Evolutionary conservation across 116 monocot species (phyloP), one percentile per base, ranked within the genome.

Genomic region (Dioscorea cayenensis): DNA sequence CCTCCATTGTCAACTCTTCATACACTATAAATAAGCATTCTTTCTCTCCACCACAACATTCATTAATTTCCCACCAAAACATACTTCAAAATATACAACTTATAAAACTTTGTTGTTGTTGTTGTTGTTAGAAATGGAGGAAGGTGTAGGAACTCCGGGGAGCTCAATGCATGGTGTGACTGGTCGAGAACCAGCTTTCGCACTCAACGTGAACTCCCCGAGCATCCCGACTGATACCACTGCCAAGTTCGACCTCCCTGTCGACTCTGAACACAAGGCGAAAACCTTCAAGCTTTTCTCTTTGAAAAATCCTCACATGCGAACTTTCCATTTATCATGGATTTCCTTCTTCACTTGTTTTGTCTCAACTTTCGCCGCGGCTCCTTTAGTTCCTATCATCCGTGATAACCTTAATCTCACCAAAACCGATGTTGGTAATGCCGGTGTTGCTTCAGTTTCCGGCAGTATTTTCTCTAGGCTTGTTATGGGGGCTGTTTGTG

Each of bases 311-410:
- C 71, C 71, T 4, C 71, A 71, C 14, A 71, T 71, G 71, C 11
- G 58, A 28, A 71, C 71, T 28, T 71, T 71, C 18, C 71, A 71
- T 12, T 28, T 71, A 20, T 48, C 66, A 9, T 71, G 49, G 27
- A 38, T 72, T 21, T 66, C 66, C 18, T 67, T 60, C 66, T 84
- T 61, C 72, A 16, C 84, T 65, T 87, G 87, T 79, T 90, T 90
- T 64, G 84, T 90, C 29, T 90, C 90, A 69, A 90, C 87, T 64
- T 90, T 90, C 78, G 90, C 90, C 1, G 90, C 90, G 6, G 84
- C 90, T 3, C 90, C 90, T 0, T 79, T 90, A 25, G 80, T 90
- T 71, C 90, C 90, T 60, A 76, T 90, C 84, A 90, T 90, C 78
- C 84, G 90, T 51, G 90, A 90, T 76, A 82, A 90, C 82, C 84